Evolutionary conservation across 2,329 filamentous ascomycete genomes (phyloP), one percentile per base, ranked within the genome.

Genomic region (Emergomyces orientalis): DNA sequence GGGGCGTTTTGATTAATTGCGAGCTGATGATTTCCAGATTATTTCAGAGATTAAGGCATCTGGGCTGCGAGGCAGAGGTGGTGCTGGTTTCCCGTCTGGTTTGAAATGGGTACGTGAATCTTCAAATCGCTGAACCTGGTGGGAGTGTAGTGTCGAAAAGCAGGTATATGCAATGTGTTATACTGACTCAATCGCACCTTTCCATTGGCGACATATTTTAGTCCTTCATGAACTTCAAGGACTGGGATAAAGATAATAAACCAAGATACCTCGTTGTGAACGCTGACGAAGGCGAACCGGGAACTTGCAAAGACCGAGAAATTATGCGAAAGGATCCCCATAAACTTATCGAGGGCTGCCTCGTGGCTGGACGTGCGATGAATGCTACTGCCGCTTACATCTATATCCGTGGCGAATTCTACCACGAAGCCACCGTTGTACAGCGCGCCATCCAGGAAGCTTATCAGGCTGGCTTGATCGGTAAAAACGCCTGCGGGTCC

Each of bases 191-290:
- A 37, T 45, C 47, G 22, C 56, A 30, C 45, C 13, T 64, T 45
- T 34, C 25, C 19, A 59, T 59, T 34, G 25, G 17, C 17, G 1
- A 56, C 41, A n/a, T 27, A 17, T 9, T 30, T 9, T 73, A 96
- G 91, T 97, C 92, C 59, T 99, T 99, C 79, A 99, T 99, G 94
- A 99, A 99, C 84, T 92, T 93, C 83, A 97, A 97, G 80, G 94
- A 91, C 72, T 99, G 94, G 94, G 93, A 99, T 73, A 96, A 99
- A 81, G 94, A 97, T 77, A 88, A 79, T 71, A 96, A 96, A 80
- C 94, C 94, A 68, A 88, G 94, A 73, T 99, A 99, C 75, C 83
- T 99, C 62, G 93, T 99, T 65, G 91, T 99, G 81, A 99, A 99
- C 74, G 94, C 94, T 69, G 94, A 99, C 77, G 94, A 99, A 81